Conservation (phyloP, 2,329 filamentous ascomycete species). For the Didymellaceae sp. region DNA sequence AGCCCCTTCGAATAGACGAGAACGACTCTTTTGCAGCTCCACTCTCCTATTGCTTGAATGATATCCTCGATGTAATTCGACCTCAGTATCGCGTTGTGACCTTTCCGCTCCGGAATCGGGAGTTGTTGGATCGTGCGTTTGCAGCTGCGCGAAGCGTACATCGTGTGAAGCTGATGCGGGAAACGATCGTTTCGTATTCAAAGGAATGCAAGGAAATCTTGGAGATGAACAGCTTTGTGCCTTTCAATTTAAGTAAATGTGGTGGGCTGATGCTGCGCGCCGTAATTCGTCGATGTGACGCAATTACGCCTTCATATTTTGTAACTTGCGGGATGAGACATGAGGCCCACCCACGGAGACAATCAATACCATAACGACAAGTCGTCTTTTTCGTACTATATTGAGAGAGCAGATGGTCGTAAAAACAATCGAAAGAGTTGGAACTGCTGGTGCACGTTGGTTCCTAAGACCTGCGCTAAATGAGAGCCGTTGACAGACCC, state of each 20-base stretch:
- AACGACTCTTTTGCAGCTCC: conserved; percentile 23
- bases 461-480: too few species aligned
- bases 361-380: too few species aligned
- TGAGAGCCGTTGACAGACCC: too few species aligned
- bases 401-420: too few species aligned
- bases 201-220: too few species aligned
- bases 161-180: neutral
- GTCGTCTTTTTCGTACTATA: too few species aligned
- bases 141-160: neutral
- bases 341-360: too few species aligned
- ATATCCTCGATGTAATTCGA: conserved; percentile 27
- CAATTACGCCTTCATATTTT: conserved; percentile 3
- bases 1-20: conserved; percentile 32
- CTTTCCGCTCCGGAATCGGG: conserved; percentile 19
- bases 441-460: too few species aligned
- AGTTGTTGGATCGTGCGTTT: conserved; percentile 32
- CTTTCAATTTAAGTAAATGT: neutral
- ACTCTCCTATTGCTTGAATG: conserved; percentile 20
- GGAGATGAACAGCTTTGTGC: too few species aligned
- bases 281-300: too few species aligned
- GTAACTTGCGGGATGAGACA: neutral
- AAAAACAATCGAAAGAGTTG: too few species aligned
- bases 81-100: conserved; percentile 29
- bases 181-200: too few species aligned
- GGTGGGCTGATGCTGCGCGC: neutral